phyloP scores from a whole-genome alignment of 192 early-diverging fungal species.

The Coemansia interrupta region DNA sequence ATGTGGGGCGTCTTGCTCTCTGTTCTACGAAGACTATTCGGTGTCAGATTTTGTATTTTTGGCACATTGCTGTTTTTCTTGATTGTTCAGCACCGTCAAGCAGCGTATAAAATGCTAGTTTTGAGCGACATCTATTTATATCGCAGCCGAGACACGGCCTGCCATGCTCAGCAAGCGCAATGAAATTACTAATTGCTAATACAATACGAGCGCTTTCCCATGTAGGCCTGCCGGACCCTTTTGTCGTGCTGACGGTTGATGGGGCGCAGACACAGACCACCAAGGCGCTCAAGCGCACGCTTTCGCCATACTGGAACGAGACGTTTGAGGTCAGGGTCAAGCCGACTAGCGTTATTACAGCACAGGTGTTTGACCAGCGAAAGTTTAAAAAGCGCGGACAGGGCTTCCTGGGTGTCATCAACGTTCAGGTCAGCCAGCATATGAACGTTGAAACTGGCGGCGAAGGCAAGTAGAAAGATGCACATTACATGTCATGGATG shows the following conservation, averaged over 20 bases:
- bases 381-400: constrained; percentile 92
- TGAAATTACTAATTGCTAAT: background rate
- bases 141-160: background rate
- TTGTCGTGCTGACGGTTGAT: constrained; percentile 93
- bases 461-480: constrained; percentile 40
- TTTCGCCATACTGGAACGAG: constrained; percentile 98
- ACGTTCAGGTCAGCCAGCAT: constrained; percentile 77
- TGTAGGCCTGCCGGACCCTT: constrained; percentile 83
- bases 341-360: constrained; percentile 70
- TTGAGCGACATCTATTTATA: constrained; percentile 1
- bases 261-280: constrained; percentile 94
- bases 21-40: background rate
- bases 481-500: background rate
- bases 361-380: constrained; percentile 97
- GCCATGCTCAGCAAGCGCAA: background rate
- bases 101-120: background rate
- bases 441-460: constrained; percentile 76
- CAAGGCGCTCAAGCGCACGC: constrained; percentile 75
- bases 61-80: background rate
- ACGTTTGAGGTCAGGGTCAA: constrained; percentile 51
- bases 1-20: background rate
- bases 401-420: constrained; percentile 89
- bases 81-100: too few species aligned
- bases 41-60: background rate
- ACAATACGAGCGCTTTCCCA: too few species aligned